phyloP scores from a whole-genome alignment of 1,284 basidiomycete genomes.

The Naganishia liquefaciens region DNA sequence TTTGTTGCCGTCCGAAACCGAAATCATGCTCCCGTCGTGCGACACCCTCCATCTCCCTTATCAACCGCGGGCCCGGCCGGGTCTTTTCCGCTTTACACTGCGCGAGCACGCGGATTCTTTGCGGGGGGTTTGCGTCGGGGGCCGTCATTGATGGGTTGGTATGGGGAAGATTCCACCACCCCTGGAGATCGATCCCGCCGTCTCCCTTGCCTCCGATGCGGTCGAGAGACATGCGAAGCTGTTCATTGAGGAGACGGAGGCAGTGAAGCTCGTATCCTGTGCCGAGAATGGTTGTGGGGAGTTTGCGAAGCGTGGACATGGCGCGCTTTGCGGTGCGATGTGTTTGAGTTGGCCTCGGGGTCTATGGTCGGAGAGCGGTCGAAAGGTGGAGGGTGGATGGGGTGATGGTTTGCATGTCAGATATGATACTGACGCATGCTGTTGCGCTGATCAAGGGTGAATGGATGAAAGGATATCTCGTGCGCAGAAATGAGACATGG shows the following conservation, averaged over 20 bases:
- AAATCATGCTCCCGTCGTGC: conserved; percentile 45
- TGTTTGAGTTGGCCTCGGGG: neutral
- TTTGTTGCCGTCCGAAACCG: too few relatives aligned
- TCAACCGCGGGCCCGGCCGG: conserved; percentile 71
- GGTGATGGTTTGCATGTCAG: neutral
- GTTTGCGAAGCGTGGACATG: conserved; percentile 12
- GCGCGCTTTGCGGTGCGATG: neutral
- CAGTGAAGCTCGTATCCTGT: conserved; percentile 73
- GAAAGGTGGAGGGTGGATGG: neutral
- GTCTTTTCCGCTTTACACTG: conserved; percentile 89
- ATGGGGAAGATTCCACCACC: conserved; percentile 84
- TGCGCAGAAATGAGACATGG: too few relatives aligned
- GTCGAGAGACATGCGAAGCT: conserved; percentile 73
- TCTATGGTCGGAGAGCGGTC: neutral
- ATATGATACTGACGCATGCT: neutral
- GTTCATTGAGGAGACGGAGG: conserved; percentile 61
- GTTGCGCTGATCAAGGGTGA: neutral
- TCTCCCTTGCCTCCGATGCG: conserved; percentile 76
- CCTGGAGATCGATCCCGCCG: conserved; percentile 82
- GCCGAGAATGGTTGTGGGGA: conserved; percentile 64
- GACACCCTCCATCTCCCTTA: conserved; percentile 86
- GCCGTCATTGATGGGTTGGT: conserved; percentile 11
- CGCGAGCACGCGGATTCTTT: conserved; percentile 70
- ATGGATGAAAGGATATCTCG: too few relatives aligned
- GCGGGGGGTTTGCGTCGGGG: conserved; percentile 18